Conservation (phyloP, 768 basidiomycete genomes). For the Thelephora ganbajun region DNA sequence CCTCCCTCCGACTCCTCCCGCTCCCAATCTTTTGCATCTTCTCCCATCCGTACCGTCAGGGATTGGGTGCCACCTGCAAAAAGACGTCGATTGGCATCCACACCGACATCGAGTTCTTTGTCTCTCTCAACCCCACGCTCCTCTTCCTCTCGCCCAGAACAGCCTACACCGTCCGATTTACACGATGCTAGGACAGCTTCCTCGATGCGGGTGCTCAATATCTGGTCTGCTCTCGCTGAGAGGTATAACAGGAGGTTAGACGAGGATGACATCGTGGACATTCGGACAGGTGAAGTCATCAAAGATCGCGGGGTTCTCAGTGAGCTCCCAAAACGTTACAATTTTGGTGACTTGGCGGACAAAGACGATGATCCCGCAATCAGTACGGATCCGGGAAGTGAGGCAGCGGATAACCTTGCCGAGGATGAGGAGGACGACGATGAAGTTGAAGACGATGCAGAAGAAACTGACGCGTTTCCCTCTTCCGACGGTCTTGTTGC, state of each 20-base stretch:
- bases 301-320: conserved; percentile 60
- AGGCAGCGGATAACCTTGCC: conserved; percentile 19
- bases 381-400: conserved; percentile 21
- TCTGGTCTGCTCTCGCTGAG: conserved; percentile 57
- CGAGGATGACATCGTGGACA: conserved; percentile 70
- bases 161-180: conserved; percentile 23
- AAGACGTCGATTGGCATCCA: conserved; percentile 32
- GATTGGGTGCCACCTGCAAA: conserved; percentile 25
- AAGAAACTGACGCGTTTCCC: conserved; percentile 45
- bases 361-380: conserved; percentile 12
- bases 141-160: conserved; percentile 4
- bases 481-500: conserved; percentile 18
- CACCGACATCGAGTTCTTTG: conserved; percentile 22
- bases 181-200: conserved; percentile 44
- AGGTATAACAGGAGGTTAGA: conserved; percentile 53
- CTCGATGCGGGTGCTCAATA: conserved; percentile 38
- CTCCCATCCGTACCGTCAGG: conserved; percentile 9
- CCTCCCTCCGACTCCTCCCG: conserved; percentile 41
- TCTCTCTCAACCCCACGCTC: conserved; percentile 9
- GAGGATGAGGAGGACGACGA: conserved; percentile 32
- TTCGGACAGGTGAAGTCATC: conserved; percentile 44
- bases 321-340: conserved; percentile 22
- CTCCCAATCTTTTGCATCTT: conserved; percentile 13
- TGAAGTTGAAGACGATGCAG: conserved; percentile 33
- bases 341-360: conserved; percentile 37